phyloP scores from a whole-genome alignment of 768 basidiomycete species.

The Suillus fuscotomentosus region DNA sequence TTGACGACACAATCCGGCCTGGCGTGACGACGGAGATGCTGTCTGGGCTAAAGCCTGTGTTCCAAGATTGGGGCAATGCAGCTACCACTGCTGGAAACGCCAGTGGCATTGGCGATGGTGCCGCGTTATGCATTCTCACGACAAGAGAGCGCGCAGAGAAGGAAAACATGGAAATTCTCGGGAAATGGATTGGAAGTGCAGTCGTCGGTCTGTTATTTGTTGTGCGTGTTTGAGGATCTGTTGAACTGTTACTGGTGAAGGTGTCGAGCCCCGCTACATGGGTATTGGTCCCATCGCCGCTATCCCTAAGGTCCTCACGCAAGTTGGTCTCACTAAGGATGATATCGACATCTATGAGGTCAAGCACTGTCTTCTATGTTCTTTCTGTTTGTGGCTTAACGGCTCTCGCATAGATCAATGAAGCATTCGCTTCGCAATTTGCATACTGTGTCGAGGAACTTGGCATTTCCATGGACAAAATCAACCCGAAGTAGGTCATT shows the following conservation, averaged over 20 bases:
- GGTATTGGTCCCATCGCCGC: slow-evolving; percentile 74
- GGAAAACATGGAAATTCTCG: slow-evolving; percentile 77
- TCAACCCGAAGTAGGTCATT: slow-evolving; percentile 75
- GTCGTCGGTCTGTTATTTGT: slow-evolving; percentile 60
- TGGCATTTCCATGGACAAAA: slow-evolving; percentile 70
- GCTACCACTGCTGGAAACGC: slow-evolving; percentile 84
- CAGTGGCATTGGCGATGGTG: slow-evolving; percentile 91
- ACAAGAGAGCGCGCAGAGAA: slow-evolving; percentile 74
- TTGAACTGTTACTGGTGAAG: slow-evolving; percentile 32
- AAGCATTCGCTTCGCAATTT: slow-evolving; percentile 92
- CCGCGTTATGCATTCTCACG: slow-evolving; percentile 79
- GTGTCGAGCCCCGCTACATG: slow-evolving; percentile 77
- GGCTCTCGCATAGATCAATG: slow-evolving; percentile 59
- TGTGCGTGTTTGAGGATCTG: neutral
- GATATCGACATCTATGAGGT: slow-evolving; percentile 81
- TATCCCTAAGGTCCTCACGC: slow-evolving; percentile 64
- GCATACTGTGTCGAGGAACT: slow-evolving; percentile 89
- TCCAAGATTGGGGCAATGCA: slow-evolving; percentile 72
- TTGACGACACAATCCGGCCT: slow-evolving; percentile 85
- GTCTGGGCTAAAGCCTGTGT: slow-evolving; percentile 79
- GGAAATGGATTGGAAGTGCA: slow-evolving; percentile 76
- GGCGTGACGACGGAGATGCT: slow-evolving; percentile 82
- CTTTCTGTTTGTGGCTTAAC: slow-evolving; percentile 3
- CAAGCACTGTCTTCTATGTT: slow-evolving; percentile 2
- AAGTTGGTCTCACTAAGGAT: slow-evolving; percentile 61